These are phyloP conservation scores for Stachybotrys chartarum DNA, from an alignment of 2,329 filamentous ascomycete species.

Conservation along the genomic window DNA sequence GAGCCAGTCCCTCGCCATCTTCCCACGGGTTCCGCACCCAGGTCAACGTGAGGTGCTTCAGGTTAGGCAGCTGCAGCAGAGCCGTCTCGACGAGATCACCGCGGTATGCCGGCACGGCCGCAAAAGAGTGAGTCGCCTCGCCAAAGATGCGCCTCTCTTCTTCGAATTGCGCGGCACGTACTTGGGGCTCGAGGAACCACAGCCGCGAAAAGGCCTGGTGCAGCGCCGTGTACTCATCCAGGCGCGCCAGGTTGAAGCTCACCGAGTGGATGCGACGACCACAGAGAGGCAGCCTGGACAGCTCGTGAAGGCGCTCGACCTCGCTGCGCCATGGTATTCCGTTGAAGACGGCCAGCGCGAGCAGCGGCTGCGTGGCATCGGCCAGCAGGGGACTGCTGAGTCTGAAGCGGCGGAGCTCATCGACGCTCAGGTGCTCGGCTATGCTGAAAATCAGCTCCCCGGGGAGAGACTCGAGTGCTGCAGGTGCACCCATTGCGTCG, in stretches of 20 bases:
- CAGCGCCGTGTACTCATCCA: constrained; percentile 32
- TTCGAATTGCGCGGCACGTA: constrained; percentile 24
- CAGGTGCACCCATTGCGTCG: no score
- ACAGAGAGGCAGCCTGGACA: constrained; percentile 35
- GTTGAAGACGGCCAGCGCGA: constrained; percentile 33
- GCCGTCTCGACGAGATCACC: constrained; percentile 1
- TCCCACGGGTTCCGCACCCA: constrained; percentile 16
- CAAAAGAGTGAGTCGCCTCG: constrained; percentile 23
- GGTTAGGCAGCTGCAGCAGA: constrained; percentile 9
- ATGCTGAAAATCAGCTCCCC: constrained; percentile 34
- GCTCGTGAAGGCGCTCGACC: constrained; percentile 33
- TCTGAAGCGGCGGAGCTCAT: constrained; percentile 32
- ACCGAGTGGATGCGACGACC: constrained; percentile 32
- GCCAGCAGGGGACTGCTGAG: constrained; percentile 29
- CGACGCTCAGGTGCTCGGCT: constrained; percentile 30
- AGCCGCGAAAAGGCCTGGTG: constrained; percentile 26
- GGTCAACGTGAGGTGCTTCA: constrained; percentile 13
- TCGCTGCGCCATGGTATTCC: constrained; percentile 38
- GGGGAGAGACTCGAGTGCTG: constrained; percentile 15
- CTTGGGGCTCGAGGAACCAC: constrained; percentile 28
- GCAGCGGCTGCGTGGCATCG: constrained; percentile 33
- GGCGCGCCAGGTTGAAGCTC: constrained; percentile 36
- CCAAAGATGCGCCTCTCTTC: constrained; percentile 28
- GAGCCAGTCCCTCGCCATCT: not conserved
- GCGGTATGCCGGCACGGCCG: not conserved